These are phyloP conservation scores for Penicillium sp. DNA, from an alignment of 2,329 filamentous ascomycete genomes.

Conservation along the genomic window DNA sequence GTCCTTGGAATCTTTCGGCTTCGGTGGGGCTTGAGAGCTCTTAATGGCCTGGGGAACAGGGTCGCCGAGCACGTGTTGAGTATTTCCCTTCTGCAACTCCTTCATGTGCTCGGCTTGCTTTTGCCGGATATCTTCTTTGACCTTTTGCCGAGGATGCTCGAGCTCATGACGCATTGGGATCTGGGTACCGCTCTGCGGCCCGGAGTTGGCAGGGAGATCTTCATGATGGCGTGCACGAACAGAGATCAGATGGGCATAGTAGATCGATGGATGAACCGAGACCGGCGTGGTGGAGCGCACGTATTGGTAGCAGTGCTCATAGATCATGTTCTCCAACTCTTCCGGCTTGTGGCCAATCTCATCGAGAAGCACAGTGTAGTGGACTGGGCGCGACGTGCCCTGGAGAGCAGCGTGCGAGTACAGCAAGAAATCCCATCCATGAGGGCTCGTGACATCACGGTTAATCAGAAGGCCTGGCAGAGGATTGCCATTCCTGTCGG, in stretches of 20 bases:
- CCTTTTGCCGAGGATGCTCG: constrained; percentile 34
- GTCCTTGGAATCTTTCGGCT: not conserved
- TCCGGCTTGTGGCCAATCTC: constrained; percentile 71
- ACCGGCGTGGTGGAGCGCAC: constrained; percentile 90
- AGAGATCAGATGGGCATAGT: constrained; percentile 92
- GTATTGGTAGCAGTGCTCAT: constrained; percentile 94
- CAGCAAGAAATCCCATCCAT: constrained; percentile 85
- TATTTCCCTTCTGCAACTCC: not conserved
- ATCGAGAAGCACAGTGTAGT: constrained; percentile 88
- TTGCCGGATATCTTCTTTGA: not conserved
- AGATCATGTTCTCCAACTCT: constrained; percentile 83
- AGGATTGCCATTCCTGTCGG: constrained; percentile 79
- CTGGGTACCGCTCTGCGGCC: constrained; percentile 45
- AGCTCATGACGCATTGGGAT: constrained; percentile 38
- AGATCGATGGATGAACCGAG: constrained; percentile 78
- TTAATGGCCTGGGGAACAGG: not conserved
- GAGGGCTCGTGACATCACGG: constrained; percentile 84
- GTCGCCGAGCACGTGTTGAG: not conserved
- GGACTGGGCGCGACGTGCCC: constrained; percentile 88
- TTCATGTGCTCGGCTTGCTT: not conserved
- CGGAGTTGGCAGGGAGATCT: constrained; percentile 47
- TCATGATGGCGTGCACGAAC: constrained; percentile 80
- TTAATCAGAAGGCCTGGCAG: constrained; percentile 88
- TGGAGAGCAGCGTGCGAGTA: constrained; percentile 80
- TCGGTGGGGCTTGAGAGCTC: not conserved